Evolutionary conservation across 805 yeast species (phyloP).

Genomic region (Diddensiella caesifluorescens): DNA sequence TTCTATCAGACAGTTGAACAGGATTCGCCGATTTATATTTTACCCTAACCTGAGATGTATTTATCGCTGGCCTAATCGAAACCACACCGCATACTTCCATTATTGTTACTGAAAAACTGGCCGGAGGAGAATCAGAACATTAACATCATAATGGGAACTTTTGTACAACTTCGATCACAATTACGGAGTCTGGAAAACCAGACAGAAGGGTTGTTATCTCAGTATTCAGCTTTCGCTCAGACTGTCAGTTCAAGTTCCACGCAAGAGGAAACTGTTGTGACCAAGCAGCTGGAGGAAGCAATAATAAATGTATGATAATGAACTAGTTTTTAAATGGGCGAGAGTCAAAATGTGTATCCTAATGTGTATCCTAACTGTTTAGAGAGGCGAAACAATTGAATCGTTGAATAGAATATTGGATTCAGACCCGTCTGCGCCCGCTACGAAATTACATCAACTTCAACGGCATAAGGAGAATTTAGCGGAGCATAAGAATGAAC

Average conservation of each 20-base stretch:
- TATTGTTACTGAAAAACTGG: no score
- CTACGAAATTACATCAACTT: slow-evolving; percentile 74
- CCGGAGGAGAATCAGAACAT: no score
- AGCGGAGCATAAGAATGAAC: slow-evolving; percentile 63
- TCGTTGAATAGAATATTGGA: slow-evolving; percentile 52
- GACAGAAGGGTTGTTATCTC: slow-evolving; percentile 48
- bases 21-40: no score
- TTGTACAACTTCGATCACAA: slow-evolving; percentile 63
- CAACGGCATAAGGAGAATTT: slow-evolving; percentile 75
- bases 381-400: slow-evolving; percentile 50
- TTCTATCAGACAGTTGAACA: no score
- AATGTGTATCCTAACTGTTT: neutral
- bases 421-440: slow-evolving; percentile 50
- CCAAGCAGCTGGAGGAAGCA: slow-evolving; percentile 45
- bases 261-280: slow-evolving; percentile 43
- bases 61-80: neutral
- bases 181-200: slow-evolving; percentile 67
- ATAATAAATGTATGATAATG: slow-evolving; percentile 37
- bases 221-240: slow-evolving; percentile 50
- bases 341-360: neutral
- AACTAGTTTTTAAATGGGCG: slow-evolving; percentile 20
- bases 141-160: slow-evolving; percentile 37
- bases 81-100: no score
- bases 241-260: slow-evolving; percentile 45
- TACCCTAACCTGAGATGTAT: no score